phyloP scores from a whole-genome alignment of 2,329 filamentous ascomycete genomes.

The Aspergillus japonicus region DNA sequence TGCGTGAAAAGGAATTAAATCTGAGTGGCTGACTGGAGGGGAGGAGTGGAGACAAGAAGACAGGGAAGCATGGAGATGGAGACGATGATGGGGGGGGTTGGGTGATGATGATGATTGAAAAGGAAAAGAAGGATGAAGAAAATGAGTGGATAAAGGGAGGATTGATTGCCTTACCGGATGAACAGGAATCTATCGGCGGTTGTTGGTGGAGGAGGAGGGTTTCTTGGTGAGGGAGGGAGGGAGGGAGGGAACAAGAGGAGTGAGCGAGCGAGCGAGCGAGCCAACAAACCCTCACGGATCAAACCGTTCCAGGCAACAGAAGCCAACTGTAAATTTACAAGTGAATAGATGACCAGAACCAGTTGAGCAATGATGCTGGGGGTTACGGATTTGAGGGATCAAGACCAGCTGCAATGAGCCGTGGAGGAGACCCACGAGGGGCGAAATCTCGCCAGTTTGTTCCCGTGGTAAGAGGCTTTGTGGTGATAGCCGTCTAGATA shows the following conservation, averaged over 20 bases:
- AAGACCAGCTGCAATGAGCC: conserved; percentile 1
- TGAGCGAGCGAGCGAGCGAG: conserved; percentile 13
- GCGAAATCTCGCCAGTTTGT: neutral
- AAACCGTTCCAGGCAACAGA: conserved; percentile 13
- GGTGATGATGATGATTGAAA: conserved; percentile 8
- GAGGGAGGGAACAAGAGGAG: neutral
- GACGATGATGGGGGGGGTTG: conserved; percentile 7
- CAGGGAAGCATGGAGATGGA: conserved; percentile 12
- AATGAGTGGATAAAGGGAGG: conserved; percentile 12
- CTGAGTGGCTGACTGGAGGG: conserved; percentile 9
- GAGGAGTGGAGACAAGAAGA: conserved; percentile 6
- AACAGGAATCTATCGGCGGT: conserved; percentile 19
- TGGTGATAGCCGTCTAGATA: neutral
- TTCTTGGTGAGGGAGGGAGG: neutral
- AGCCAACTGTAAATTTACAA: conserved; percentile 9
- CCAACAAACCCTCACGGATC: conserved; percentile 19
- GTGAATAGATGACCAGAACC: conserved; percentile 3
- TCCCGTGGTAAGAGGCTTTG: neutral
- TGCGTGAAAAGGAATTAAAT: conserved; percentile 14
- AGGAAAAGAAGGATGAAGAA: conserved; percentile 7
- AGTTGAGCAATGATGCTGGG: neutral
- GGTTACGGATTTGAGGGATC: neutral
- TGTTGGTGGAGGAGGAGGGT: conserved; percentile 11
- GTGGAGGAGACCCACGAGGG: neutral
- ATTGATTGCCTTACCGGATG: conserved; percentile 17